phyloP scores from a whole-genome alignment of 202 grass and related monocot genomes.

The Schoenoplectus triqueter region DNA sequence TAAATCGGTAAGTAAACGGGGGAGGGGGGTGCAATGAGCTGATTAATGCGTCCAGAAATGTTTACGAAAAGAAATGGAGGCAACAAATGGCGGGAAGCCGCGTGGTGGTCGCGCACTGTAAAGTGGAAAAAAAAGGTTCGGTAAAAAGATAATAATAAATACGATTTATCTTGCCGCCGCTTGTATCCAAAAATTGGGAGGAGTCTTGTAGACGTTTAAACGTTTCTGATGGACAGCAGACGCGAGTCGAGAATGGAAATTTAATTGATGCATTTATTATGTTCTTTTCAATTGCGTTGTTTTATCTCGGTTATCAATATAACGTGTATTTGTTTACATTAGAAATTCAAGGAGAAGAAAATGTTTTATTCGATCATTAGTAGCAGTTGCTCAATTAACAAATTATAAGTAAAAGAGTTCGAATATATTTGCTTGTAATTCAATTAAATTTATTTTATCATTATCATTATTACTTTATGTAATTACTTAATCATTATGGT shows the following conservation, averaged over 20 bases:
- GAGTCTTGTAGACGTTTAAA: no score
- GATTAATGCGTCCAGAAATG: conserved; percentile 15
- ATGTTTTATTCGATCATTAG: no score
- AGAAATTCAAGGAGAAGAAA: no score
- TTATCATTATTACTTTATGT: no score
- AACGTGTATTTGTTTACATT: no score
- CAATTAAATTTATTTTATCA: no score
- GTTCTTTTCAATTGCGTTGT: background rate
- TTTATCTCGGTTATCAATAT: background rate
- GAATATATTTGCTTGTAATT: background rate
- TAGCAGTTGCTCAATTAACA: no score
- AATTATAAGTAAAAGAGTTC: background rate
- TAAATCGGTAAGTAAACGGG: background rate
- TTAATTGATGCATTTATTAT: background rate
- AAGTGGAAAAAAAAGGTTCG: conserved; percentile 35
- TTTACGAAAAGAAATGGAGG: conserved; percentile 10
- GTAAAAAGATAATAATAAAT: no score
- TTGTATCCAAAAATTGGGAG: background rate
- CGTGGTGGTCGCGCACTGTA: conserved; percentile 44
- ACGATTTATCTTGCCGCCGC: conserved; percentile 1
- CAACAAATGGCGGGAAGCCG: conserved; percentile 39
- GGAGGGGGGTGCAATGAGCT: background rate
- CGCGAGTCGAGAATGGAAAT: background rate
- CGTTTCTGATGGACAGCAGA: background rate
- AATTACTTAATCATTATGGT: no score